phyloP scores from a whole-genome alignment of 352 stramenopile species.

The Aphanomyces euteiches region DNA sequence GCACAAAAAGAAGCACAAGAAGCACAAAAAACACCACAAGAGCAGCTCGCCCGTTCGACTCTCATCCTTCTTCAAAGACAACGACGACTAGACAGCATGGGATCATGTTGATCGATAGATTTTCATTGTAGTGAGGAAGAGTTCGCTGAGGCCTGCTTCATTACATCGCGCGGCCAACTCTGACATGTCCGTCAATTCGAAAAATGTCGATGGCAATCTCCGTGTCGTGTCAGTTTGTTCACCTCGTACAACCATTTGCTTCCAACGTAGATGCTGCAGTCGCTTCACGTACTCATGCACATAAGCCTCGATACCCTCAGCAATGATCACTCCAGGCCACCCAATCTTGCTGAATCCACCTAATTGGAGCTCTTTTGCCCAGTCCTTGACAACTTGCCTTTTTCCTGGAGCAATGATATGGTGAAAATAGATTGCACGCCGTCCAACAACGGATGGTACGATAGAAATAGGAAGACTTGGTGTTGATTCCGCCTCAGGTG shows the following conservation, averaged over 20 bases:
- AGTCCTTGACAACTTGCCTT: constrained; percentile 64
- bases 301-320: constrained; percentile 53
- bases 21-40: constrained; percentile 60
- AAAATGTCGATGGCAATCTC: constrained; percentile 43
- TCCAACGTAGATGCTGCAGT: constrained; percentile 71
- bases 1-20: constrained; percentile 39
- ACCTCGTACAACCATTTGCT: constrained; percentile 76
- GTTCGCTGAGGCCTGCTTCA: constrained; percentile 46
- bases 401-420: constrained; percentile 78
- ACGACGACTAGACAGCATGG: not conserved
- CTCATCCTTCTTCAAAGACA: constrained; percentile 89
- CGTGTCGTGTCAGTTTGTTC: constrained; percentile 53
- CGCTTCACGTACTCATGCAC: constrained; percentile 67
- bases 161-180: constrained; percentile 50
- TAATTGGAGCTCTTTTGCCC: constrained; percentile 60
- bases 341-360: constrained; percentile 77
- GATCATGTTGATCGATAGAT: constrained; percentile 43
- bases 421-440: constrained; percentile 79
- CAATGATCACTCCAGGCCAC: constrained; percentile 73
- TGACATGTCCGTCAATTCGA: constrained; percentile 67
- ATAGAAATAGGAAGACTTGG: not conserved
- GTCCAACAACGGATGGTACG: constrained; percentile 39
- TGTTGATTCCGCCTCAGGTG: not conserved
- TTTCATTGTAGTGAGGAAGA: constrained; percentile 81
- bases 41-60: constrained; percentile 72